Base-by-base conservation (phyloP, 2,329 filamentous ascomycete species). In the Verticillium nubilum region DNA sequence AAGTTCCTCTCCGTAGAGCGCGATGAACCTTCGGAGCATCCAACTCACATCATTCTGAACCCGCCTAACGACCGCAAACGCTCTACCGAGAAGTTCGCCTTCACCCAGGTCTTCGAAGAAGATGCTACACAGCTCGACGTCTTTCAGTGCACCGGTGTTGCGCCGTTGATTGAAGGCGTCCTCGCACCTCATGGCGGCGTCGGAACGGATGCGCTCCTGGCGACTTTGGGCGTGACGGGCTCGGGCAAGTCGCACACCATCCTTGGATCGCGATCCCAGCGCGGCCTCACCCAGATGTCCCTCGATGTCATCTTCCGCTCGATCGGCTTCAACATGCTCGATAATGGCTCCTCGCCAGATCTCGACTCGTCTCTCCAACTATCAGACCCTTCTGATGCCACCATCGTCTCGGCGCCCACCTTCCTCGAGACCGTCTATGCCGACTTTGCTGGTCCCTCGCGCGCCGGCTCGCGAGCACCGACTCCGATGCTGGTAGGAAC, bases 241-340 rank as follows among this genome's bases (percentile, higher is more conserved):
- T 97, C 93, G 56, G 95, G 95, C 73, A 99, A 99, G 87, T 96
- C 91, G 63, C 94, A 99, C 73, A 99, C 95, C 0, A 97, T 98
- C 61, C 84, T 99, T 17, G 95, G 95, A 59, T 96, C 91, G 13
- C 89, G 88, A 66, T 86, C 84, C 25, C 91, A 97, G 73, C 88
- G 94, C 64, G 95, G 95, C 63, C 78, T 99, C 58, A 96, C 92
- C 0, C 95, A 99, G 73, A 88, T 99, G 68, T 85, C 92, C 0
- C 87, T 99, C 58, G 94, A 98, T 69, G 84, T 96, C 47, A 82
- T 98, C 56, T 99, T 96, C 76, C 87, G 88, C 63, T 94, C 90
- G 52, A 86, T 97, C 56, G 86, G 86, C 60, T 77, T 84, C 19
- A 89, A 87, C 61, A 85, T 96, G 58, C 85, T 90, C 64, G 86